These are phyloP conservation scores for Venturia pyrina DNA, from an alignment of 2,329 filamentous ascomycete genomes.

Conservation along the genomic window DNA sequence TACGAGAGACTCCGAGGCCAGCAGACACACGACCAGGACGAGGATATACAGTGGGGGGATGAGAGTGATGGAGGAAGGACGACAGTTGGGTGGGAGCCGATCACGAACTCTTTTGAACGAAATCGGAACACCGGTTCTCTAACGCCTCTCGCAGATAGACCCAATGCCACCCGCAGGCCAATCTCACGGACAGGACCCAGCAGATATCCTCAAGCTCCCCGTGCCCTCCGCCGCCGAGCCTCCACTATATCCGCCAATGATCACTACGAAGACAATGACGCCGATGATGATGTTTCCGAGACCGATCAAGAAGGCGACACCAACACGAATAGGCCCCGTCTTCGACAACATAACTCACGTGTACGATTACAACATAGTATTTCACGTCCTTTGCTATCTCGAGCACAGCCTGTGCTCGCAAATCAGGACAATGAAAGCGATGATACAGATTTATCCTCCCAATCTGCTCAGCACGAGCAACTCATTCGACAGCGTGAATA, in stretches of 20 bases:
- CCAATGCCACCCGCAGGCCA: slow-evolving; percentile 28
- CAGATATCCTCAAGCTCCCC: slow-evolving; percentile 22
- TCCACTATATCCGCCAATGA: slow-evolving; percentile 24
- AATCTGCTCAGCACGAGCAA: slow-evolving; percentile 19
- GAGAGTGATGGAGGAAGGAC: slow-evolving; percentile 32
- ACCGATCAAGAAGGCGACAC: slow-evolving; percentile 27
- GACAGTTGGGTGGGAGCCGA: slow-evolving; percentile 36
- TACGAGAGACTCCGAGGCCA: slow-evolving; percentile 16
- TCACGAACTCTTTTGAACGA: slow-evolving; percentile 35
- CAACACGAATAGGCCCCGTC: slow-evolving; percentile 24
- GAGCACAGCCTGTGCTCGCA: slow-evolving; percentile 19
- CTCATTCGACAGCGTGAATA: slow-evolving; percentile 25
- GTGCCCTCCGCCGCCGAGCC: slow-evolving; percentile 28
- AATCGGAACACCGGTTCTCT: slow-evolving; percentile 34
- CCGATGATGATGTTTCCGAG: slow-evolving; percentile 32
- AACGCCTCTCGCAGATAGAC: slow-evolving; percentile 38
- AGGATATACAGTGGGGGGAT: slow-evolving; percentile 26
- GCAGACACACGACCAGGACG: slow-evolving; percentile 21
- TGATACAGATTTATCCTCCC: slow-evolving; percentile 26
- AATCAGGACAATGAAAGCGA: slow-evolving; percentile 26
- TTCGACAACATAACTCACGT: slow-evolving; percentile 26
- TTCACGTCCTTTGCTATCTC: slow-evolving; percentile 20
- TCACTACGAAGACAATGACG: slow-evolving; percentile 32
- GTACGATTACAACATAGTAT: slow-evolving; percentile 22
- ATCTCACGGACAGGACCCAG: slow-evolving; percentile 26